A percentile compares a stretch with the other conserved stretches of the same genome.
Conservation (phyloP, 805 yeast species). For the Hanseniaspora occidentalis region DNA sequence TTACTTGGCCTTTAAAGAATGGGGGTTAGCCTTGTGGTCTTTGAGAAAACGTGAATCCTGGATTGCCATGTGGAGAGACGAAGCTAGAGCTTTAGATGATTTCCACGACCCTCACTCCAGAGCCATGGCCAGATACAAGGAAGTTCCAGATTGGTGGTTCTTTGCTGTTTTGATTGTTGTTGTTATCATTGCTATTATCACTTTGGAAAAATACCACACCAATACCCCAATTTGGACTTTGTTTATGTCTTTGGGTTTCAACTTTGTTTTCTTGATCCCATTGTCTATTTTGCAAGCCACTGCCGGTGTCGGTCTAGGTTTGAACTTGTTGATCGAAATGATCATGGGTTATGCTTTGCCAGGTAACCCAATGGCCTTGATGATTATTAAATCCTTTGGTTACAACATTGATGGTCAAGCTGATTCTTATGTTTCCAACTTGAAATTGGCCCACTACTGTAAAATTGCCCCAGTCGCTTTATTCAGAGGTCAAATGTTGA, state of each 20-base stretch:
- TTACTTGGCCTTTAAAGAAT: conserved; percentile 28
- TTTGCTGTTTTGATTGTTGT: conserved; percentile 29
- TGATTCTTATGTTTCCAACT: conserved; percentile 35
- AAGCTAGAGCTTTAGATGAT: conserved; percentile 14
- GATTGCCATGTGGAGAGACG: conserved; percentile 22
- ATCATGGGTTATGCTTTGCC: conserved; percentile 52
- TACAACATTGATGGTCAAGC: conserved; percentile 45
- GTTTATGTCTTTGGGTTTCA: conserved; percentile 40
- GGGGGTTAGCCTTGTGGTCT: conserved; percentile 7
- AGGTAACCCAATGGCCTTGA: conserved; percentile 39
- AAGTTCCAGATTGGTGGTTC: conserved; percentile 60
- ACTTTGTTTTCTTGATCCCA: conserved; percentile 42
- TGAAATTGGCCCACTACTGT: conserved; percentile 45
- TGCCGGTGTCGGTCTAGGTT: conserved; percentile 41
- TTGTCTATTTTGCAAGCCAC: conserved; percentile 46
- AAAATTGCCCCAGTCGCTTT: conserved; percentile 45
- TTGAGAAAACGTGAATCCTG: conserved; percentile 9
- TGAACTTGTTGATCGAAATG: conserved; percentile 47
- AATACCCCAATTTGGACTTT: conserved; percentile 57
- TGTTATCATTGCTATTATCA: conserved; percentile 27
- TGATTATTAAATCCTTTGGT: conserved; percentile 42
- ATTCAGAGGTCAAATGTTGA: conserved; percentile 32
- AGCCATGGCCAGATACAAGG: conserved; percentile 44
- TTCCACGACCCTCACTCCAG: conserved; percentile 42
- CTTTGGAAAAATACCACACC: conserved; percentile 31